Evolutionary conservation across 371 early-diverging fungal genomes (phyloP).

Genomic region (Mucor piriformis): DNA sequence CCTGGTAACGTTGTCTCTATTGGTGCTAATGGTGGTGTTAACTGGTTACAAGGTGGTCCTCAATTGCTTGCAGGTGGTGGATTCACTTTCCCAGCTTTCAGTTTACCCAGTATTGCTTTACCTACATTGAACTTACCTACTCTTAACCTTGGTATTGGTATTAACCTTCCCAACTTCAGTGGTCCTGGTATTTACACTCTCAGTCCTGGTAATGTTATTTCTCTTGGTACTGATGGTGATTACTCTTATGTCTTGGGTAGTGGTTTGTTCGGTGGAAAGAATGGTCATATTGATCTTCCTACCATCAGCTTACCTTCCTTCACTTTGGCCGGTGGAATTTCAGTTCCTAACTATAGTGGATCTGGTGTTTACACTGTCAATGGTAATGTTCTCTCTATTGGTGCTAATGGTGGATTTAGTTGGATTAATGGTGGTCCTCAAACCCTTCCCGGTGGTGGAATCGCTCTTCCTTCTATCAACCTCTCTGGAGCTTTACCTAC

Average conservation of each 20-base stretch:
- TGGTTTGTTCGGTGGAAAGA: neutral
- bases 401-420: neutral
- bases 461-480: neutral
- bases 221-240: neutral
- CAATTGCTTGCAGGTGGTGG: neutral
- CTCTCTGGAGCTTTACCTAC: neutral
- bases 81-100: neutral
- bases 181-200: constrained; percentile 15
- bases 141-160: neutral
- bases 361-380: neutral
- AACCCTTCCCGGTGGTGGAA: neutral
- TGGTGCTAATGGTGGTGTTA: constrained; percentile 1
- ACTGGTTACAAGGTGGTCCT: constrained; percentile 4
- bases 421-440: constrained; percentile 2
- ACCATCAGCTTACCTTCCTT: neutral
- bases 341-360: neutral
- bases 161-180: neutral
- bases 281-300: neutral
- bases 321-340: neutral
- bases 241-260: constrained; percentile 4
- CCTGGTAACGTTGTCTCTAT: constrained; percentile 7
- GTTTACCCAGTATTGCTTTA: neutral
- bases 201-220: constrained; percentile 1
- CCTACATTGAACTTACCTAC: neutral
- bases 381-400: neutral